These are phyloP conservation scores for Albifimbria verrucaria DNA, from an alignment of 2,329 filamentous ascomycete species.

Conservation along the genomic window DNA sequence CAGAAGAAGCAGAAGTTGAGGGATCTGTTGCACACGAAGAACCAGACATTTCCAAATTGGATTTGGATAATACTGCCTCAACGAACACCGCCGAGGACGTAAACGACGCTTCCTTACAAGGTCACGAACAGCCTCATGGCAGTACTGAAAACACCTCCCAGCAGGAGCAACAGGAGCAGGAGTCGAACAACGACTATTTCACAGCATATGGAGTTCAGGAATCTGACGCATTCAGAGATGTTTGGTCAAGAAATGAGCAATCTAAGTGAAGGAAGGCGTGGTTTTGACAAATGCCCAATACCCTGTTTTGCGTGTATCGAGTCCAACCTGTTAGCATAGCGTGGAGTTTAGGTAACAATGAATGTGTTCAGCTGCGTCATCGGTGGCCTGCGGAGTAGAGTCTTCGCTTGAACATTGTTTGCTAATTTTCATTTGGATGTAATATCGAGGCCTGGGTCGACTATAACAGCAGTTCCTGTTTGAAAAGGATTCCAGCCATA, in stretches of 20 bases:
- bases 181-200: constrained; percentile 7
- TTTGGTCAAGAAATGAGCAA: constrained; percentile 34
- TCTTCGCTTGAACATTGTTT: no score
- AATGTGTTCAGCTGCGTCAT: no score
- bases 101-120: constrained; percentile 8
- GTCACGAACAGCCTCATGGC: no score
- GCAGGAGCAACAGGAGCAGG: constrained; percentile 18
- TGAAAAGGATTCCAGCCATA: no score
- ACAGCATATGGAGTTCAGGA: constrained; percentile 29
- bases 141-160: no score
- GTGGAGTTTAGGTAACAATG: constrained; percentile 18
- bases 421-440: no score
- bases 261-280: constrained; percentile 15
- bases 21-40: constrained; percentile 29
- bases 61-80: constrained; percentile 19
- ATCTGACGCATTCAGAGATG: constrained; percentile 42
- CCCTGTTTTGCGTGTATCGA: constrained; percentile 8
- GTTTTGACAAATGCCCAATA: constrained; percentile 12
- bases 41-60: constrained; percentile 25
- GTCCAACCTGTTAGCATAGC: constrained; percentile 14
- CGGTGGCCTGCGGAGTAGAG: no score
- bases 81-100: neutral
- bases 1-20: constrained; percentile 37
- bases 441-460: no score
- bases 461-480: no score